Evolutionary conservation across 2,329 filamentous ascomycete genomes (phyloP), one percentile per base, ranked within the genome.

Genomic region (Cladosporium sp.): DNA sequence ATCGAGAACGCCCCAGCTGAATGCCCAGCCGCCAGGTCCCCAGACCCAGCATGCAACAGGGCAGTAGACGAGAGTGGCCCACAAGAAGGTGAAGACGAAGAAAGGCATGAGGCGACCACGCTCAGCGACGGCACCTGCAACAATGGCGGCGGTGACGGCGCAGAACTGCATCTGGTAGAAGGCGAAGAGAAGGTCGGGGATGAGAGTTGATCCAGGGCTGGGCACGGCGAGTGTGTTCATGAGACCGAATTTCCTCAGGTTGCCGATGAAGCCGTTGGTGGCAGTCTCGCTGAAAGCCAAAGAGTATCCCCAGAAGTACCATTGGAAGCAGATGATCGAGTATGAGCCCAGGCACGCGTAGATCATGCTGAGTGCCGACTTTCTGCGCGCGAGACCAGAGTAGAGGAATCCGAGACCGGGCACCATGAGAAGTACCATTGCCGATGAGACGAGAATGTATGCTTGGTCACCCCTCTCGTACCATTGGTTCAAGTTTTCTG

Each of bases 161-260:
- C 90, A 94, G 80, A 99, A 99, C 88, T 96, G 92, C 88, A 97
- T 90, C 82, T 92, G 90, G 76, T 97, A 97, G 76, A 97, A 96
- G 39, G 91, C 89, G 76, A 94, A 97, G 3, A 97, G 83, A 39
- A 99, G 81, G 70, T 91, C 90, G 1, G 94, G 91, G 66, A 97
- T 86, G 60, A 97, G 82, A 17, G 91, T 88, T 32, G 90, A 95
- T 57, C 92, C 94, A 24, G 89, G 90, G 60, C 90, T 95, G n/a
- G 92, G 92, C 45, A 81, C 79, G 54, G 83, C 94, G 66, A 96
- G 81, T 2, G 91, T 90, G 70, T 91, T 90, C 80, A 84, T 87
- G 66, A 99, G 81, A 61, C 91, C 94, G 67, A 97, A 96, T 74
- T 95, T 89, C 66, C 86, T 82, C 57, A 99, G 77, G 73, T 97